phyloP scores from a whole-genome alignment of 2,329 filamentous ascomycete genomes.

The Xylariales sp. region DNA sequence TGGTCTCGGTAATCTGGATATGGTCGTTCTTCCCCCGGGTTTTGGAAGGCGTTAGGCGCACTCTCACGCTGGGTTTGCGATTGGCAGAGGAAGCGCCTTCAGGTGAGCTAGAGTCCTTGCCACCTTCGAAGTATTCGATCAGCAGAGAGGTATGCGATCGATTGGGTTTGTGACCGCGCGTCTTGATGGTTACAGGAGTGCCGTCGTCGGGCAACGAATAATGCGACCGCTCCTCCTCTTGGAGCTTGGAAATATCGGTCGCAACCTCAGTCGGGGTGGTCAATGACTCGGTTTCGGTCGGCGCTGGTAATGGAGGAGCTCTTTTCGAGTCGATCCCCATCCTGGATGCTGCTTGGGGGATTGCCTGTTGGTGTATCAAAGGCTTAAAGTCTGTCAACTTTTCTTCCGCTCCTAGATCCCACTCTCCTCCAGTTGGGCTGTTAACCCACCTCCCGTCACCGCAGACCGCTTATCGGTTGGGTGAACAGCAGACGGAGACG shows the following conservation, averaged over 20 bases:
- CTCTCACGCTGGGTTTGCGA: conserved; percentile 75
- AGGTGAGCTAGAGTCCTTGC: conserved; percentile 49
- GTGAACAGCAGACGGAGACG: not conserved
- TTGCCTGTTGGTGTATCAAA: too few relatives aligned
- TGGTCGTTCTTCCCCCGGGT: conserved; percentile 63
- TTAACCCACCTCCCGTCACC: conserved; percentile 3
- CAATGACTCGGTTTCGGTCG: conserved; percentile 67
- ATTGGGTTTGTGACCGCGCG: conserved; percentile 55
- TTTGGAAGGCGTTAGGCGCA: conserved; percentile 75
- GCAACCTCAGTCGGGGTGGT: conserved; percentile 59
- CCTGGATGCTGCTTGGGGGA: conserved; percentile 33
- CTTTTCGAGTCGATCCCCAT: conserved; percentile 54
- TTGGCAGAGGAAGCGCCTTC: conserved; percentile 49
- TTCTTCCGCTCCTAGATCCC: not conserved
- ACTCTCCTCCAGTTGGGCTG: not conserved
- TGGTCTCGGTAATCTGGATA: conserved; percentile 81
- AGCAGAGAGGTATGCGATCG: conserved; percentile 83
- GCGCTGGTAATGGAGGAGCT: conserved; percentile 67
- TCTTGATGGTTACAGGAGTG: conserved; percentile 87
- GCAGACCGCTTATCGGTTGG: conserved; percentile 2
- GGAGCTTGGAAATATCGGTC: conserved; percentile 56
- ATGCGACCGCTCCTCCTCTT: conserved; percentile 63
- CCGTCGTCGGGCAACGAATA: conserved; percentile 83
- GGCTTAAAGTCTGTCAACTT: too few relatives aligned
- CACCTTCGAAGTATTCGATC: conserved; percentile 91